Conservation (phyloP, 208 protist genomes). For the Leptomonas pyrrhocoris region DNA sequence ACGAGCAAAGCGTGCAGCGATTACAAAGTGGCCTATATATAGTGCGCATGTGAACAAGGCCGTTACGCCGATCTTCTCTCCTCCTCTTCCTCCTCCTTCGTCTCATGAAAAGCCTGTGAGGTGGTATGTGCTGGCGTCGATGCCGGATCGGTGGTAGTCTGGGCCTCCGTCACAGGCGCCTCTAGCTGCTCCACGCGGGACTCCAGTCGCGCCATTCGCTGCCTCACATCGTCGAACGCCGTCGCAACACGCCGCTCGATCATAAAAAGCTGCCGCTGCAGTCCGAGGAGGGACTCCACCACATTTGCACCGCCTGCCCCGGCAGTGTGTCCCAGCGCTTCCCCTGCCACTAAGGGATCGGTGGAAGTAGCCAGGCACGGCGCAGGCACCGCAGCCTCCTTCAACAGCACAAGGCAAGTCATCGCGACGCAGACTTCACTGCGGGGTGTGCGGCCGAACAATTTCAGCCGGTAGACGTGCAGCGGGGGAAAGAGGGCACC, state of each 20-base stretch:
- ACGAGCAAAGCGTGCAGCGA: too few species aligned
- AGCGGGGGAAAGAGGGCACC: slow-evolving; percentile 16
- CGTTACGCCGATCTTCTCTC: too few species aligned
- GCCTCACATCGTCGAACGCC: slow-evolving; percentile 1
- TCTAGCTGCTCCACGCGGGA: slow-evolving; percentile 5
- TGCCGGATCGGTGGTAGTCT: too few species aligned
- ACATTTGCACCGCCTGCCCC: neutral
- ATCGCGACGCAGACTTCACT: neutral
- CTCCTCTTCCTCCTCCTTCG: too few species aligned
- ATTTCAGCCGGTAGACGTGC: slow-evolving; percentile 22
- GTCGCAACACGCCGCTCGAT: slow-evolving; percentile 16
- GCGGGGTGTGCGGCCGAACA: slow-evolving; percentile 19
- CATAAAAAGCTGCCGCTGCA: slow-evolving; percentile 15
- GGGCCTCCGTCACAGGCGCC: too few species aligned
- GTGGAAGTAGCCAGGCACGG: neutral
- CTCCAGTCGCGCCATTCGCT: slow-evolving; percentile 3
- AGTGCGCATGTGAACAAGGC: too few species aligned
- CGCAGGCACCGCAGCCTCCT: neutral
- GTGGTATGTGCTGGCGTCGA: too few species aligned
- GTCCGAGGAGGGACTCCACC: neutral
- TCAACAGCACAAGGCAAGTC: slow-evolving; percentile 12
- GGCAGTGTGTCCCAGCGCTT: neutral
- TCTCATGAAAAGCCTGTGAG: too few species aligned
- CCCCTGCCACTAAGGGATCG: neutral
- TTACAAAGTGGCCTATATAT: too few species aligned